Percentiles rank a stretch among this genome's conserved stretches.
Conservation (phyloP, 2,329 filamentous ascomycete genomes). For the Cercospora beticola region DNA sequence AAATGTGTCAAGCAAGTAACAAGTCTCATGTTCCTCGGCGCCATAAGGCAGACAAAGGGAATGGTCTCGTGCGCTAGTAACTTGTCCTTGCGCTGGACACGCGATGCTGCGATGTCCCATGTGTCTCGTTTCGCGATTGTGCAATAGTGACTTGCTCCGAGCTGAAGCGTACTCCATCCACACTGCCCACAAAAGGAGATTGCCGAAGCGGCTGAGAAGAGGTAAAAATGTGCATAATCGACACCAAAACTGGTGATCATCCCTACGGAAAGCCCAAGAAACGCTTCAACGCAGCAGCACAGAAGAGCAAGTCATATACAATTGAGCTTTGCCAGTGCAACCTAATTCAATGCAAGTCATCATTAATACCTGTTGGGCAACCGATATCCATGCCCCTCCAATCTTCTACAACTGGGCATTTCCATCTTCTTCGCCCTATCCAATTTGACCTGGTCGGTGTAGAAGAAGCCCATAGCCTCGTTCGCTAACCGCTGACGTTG, state of each 20-base stretch:
- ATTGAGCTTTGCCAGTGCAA: neutral
- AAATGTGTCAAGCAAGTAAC: neutral
- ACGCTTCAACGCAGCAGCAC: neutral
- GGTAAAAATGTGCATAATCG: neutral
- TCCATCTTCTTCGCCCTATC: slow-evolving; percentile 64
- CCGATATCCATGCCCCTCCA: slow-evolving; percentile 52
- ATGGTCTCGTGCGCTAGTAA: neutral
- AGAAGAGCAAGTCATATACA: neutral
- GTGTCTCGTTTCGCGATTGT: neutral
- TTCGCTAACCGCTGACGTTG: slow-evolving; percentile 67
- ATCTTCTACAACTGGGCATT: slow-evolving; percentile 58
- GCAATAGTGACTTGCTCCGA: neutral
- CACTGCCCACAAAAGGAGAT: neutral
- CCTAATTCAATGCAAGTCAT: neutral
- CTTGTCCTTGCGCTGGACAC: neutral
- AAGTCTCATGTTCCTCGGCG: neutral
- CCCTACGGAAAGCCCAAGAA: neutral
- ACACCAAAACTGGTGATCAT: neutral
- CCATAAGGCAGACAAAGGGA: neutral
- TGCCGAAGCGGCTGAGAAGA: neutral
- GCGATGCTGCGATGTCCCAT: neutral
- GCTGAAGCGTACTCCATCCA: neutral
- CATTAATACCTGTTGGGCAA: slow-evolving; percentile 18
- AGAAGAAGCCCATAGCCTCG: slow-evolving; percentile 85
- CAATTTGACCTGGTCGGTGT: slow-evolving; percentile 76